A percentile compares a stretch with the other conserved stretches of the same genome.
These are phyloP conservation scores for Candida schatavii DNA, from an alignment of 805 yeast genomes.

Conservation along the genomic window DNA sequence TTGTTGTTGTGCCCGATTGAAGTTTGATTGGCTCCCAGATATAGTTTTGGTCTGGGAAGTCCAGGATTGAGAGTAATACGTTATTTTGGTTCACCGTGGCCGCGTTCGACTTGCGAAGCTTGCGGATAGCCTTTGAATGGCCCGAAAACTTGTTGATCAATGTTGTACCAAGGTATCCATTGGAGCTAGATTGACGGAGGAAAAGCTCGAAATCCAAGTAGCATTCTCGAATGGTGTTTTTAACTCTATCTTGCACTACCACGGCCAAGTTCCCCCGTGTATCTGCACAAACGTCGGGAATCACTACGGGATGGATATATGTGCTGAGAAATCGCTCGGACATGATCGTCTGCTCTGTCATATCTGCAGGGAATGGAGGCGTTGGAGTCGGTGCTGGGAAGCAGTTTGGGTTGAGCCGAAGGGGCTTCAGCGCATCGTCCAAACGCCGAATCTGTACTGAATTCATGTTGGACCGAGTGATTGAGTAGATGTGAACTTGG, in stretches of 20 bases:
- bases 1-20: constrained; percentile 8
- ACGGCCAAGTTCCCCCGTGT: constrained; percentile 13
- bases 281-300: constrained; percentile 2
- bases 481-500: neutral
- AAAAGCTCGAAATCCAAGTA: constrained; percentile 14
- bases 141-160: constrained; percentile 67
- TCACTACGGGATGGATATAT: neutral
- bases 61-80: constrained; percentile 35
- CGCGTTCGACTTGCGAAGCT: constrained; percentile 57
- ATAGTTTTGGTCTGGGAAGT: constrained; percentile 36
- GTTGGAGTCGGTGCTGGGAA: neutral
- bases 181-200: neutral
- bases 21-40: constrained; percentile 41
- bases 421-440: neutral
- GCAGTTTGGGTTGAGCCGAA: neutral
- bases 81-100: constrained; percentile 18
- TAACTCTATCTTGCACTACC: constrained; percentile 36
- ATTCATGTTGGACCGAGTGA: neutral
- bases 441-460: neutral
- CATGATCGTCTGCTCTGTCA: neutral
- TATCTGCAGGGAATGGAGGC: neutral
- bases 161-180: constrained; percentile 10
- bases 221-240: constrained; percentile 30
- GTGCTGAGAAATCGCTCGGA: neutral
- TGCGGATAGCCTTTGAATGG: constrained; percentile 75